Evolutionary conservation across 2,329 filamentous ascomycete genomes (phyloP).

Genomic region (Diaporthe citriasiana): DNA sequence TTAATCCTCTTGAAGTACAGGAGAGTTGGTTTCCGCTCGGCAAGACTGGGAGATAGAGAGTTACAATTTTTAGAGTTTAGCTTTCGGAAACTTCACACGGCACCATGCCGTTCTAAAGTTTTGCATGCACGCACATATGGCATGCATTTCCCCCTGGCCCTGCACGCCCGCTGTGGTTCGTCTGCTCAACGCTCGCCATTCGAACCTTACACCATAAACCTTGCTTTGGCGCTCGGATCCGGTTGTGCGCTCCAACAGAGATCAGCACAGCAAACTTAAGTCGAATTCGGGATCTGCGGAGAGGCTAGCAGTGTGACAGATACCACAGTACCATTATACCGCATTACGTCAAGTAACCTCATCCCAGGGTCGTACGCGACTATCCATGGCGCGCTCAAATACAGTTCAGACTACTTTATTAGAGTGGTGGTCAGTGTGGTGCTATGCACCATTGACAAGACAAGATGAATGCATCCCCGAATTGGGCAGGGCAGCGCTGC

Average conservation of each 20-base stretch:
- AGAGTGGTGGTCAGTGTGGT: conserved; percentile 15
- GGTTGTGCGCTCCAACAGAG: conserved; percentile 10
- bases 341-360: conserved; percentile 16
- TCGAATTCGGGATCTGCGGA: conserved; percentile 14
- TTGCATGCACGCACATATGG: conserved; percentile 21
- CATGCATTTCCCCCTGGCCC: conserved; percentile 7
- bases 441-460: conserved; percentile 22
- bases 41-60: background rate
- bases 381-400: background rate
- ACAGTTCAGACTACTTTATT: conserved; percentile 15
- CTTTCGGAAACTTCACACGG: conserved; percentile 33
- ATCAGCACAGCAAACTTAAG: conserved; percentile 9
- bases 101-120: conserved; percentile 8
- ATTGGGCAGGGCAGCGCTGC: conserved; percentile 13
- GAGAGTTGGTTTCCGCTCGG: background rate
- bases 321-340: conserved; percentile 5
- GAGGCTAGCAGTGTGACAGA: conserved; percentile 21
- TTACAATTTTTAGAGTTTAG: background rate
- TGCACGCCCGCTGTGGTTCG: conserved; percentile 15
- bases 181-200: conserved; percentile 20
- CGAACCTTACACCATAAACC: conserved; percentile 8
- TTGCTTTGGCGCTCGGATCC: conserved; percentile 24
- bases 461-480: background rate
- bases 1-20: background rate
- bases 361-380: background rate